A percentile compares a stretch with the other conserved stretches of the same genome.
phyloP scores from a whole-genome alignment of 371 early-diverging fungal genomes.

The Parasitella parasitica region DNA sequence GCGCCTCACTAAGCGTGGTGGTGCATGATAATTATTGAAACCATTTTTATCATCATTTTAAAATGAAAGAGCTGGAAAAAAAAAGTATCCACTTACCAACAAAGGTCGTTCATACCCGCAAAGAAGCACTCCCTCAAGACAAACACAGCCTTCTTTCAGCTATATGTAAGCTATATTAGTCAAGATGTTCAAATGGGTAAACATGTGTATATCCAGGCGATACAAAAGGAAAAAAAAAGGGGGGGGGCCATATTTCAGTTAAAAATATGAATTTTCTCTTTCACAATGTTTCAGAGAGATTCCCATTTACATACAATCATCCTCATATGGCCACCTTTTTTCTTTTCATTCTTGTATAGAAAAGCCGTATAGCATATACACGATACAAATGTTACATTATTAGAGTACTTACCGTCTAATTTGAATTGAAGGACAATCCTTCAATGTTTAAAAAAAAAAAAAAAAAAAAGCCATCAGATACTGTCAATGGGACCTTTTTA shows the following conservation, averaged over 20 bases:
- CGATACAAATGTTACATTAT: not conserved
- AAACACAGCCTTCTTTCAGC: not conserved
- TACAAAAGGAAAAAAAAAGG: no score
- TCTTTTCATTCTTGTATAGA: no score
- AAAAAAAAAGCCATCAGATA: not conserved
- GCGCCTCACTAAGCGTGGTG: constrained; percentile 25
- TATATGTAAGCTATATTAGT: not conserved
- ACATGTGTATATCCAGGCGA: not conserved
- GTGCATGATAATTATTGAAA: constrained; percentile 25
- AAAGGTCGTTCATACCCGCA: not conserved
- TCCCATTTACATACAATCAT: constrained; percentile 31
- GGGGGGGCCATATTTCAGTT: constrained; percentile 23
- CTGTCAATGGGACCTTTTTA: not conserved
- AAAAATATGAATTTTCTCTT: constrained; percentile 29
- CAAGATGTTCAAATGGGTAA: not conserved
- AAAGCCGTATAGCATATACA: not conserved
- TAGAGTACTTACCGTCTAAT: not conserved
- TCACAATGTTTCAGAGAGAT: constrained; percentile 26
- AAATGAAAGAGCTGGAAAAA: not conserved
- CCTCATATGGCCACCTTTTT: constrained; percentile 2
- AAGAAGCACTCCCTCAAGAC: not conserved
- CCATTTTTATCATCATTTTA: constrained; percentile 21
- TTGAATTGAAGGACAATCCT: not conserved
- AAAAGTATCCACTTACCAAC: constrained; percentile 9
- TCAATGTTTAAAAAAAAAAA: not conserved